phyloP scores from a whole-genome alignment of 805 yeast species.

The Debaryomyces castellii region DNA sequence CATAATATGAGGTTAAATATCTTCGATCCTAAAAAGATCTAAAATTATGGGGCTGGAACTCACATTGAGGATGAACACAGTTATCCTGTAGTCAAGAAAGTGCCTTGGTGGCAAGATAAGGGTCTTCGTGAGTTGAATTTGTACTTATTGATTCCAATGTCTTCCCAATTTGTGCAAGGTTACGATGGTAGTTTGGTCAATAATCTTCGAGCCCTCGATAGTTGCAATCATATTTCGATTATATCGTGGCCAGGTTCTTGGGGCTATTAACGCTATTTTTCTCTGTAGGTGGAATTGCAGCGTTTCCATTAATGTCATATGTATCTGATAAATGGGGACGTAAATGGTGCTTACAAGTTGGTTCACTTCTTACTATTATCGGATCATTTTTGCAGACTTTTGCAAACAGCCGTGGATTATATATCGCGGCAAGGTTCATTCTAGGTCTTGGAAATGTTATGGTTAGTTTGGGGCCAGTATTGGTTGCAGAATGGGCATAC shows the following conservation, averaged over 20 bases:
- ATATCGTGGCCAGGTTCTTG: constrained; percentile 30
- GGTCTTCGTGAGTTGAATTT: constrained; percentile 8
- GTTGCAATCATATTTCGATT: constrained; percentile 19
- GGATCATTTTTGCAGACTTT: constrained; percentile 57
- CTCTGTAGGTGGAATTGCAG: constrained; percentile 12
- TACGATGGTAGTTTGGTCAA: constrained; percentile 20
- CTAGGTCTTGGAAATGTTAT: constrained; percentile 73
- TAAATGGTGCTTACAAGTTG: constrained; percentile 54
- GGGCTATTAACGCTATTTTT: constrained; percentile 34
- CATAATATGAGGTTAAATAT: too few relatives aligned
- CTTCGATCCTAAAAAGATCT: too few relatives aligned
- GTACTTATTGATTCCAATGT: constrained; percentile 4
- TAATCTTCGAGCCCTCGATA: constrained; percentile 14
- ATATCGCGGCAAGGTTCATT: constrained; percentile 59
- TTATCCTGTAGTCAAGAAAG: too few relatives aligned
- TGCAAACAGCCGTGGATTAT: constrained; percentile 1
- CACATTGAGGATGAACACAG: too few relatives aligned
- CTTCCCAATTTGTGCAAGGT: constrained; percentile 5
- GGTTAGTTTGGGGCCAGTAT: constrained; percentile 71
- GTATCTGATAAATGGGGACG: constrained; percentile 31
- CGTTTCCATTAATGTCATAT: constrained; percentile 8
- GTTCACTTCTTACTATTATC: constrained; percentile 51
- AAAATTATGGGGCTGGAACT: too few relatives aligned
- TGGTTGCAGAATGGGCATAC: constrained; percentile 69
- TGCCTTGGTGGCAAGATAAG: constrained; percentile 7